phyloP scores from a whole-genome alignment of 495 filamentous ascomycete species.

The Talaromyces wortmannii region DNA sequence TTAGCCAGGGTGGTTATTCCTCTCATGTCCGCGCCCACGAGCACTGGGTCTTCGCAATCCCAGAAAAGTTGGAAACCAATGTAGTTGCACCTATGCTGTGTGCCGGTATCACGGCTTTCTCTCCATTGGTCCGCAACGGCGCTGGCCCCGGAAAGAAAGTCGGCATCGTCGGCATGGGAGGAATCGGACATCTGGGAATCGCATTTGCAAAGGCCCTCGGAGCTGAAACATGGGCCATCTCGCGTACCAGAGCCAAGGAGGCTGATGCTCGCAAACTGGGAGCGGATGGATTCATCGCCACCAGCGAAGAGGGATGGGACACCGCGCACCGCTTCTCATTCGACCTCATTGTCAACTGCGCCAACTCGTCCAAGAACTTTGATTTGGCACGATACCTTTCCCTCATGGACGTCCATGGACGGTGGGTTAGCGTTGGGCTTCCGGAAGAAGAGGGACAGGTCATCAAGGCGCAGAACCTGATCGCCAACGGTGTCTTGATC shows the following conservation, averaged over 20 bases:
- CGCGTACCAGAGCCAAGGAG: constrained; percentile 60
- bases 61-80: constrained; percentile 58
- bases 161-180: constrained; percentile 72
- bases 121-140: constrained; percentile 69
- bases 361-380: constrained; percentile 63
- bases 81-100: constrained; percentile 84
- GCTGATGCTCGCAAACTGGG: constrained; percentile 61
- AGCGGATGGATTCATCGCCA: constrained; percentile 68
- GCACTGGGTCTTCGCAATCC: constrained; percentile 72
- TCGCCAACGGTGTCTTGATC: constrained; percentile 71
- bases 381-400: constrained; percentile 65
- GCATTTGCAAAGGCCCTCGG: constrained; percentile 67
- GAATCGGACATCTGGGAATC: constrained; percentile 67
- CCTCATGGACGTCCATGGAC: constrained; percentile 76
- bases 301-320: constrained; percentile 60
- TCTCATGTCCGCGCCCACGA: constrained; percentile 70
- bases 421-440: constrained; percentile 76
- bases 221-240: constrained; percentile 65
- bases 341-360: constrained; percentile 68
- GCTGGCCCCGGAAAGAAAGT: constrained; percentile 74
- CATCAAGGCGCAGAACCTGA: constrained; percentile 71
- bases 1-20: constrained; percentile 59
- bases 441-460: constrained; percentile 72
- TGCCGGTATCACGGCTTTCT: constrained; percentile 77
- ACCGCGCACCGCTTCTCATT: constrained; percentile 41